Base-by-base conservation (phyloP, 768 basidiomycete species). In the Calocybe cyanea region DNA sequence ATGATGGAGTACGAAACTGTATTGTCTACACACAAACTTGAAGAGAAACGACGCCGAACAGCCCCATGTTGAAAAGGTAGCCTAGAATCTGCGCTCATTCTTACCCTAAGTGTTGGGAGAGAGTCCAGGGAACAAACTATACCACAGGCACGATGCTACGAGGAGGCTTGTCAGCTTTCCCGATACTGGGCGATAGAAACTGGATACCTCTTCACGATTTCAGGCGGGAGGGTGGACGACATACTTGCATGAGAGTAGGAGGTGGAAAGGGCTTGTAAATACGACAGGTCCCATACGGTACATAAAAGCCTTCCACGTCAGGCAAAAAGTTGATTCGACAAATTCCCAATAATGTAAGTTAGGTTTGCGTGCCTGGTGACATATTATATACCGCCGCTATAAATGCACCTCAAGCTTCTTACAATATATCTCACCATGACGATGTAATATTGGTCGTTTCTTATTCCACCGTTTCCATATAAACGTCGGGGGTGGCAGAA, bases 1-100 rank as follows among this genome's bases (percentile, higher is more conserved):
- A 8, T 7, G 19, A 40, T 7, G 19, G 25, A 19, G 15, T 24
- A 15, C 1, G 8, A 20, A 21, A 0, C 7, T 11, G 11, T 5
- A 6, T 28, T 28, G 25, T 28, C 63, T 45, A n/a, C n/a, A n/a
- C 40, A 64, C 62, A 64, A 30, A 66, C 59, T 63, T 64, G 62
- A 17, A 60, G 49, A 2, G 57, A 52, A 11, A 66, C 53, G 1
- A 63, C 57, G 24, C 64, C 64, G 41, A 53, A 61, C n/a, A 66
- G 50, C 18, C 57, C 52, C 58, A 56, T 61, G 41, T 62, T 61
- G 14, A 66, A 35, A 14, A 66, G 43, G 43, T 62, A 63, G 14
- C 62, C 63, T 19, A 66, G 48, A 23, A 66, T 40, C 64, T 66
- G 36, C 30, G 38, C 35, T 17, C 34, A 24, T n/a, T 10, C 7